Evolutionary conservation across 208 protist genomes (phyloP).

Genomic region (Trichomonas vaginalis): DNA sequence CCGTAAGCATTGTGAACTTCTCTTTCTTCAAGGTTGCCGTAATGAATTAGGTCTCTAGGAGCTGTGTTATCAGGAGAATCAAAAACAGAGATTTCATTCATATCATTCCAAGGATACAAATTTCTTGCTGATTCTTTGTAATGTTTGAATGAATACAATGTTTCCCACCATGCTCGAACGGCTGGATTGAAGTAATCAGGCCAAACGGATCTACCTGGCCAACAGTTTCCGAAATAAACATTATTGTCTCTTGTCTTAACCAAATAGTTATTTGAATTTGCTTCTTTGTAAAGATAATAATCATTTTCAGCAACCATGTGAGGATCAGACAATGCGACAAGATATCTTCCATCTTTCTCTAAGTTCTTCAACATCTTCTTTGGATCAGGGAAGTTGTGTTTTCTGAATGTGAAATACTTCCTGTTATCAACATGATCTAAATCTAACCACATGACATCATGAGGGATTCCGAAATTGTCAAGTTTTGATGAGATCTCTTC

Average conservation of each 20-base stretch:
- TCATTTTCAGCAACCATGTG: not conserved
- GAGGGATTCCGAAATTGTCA: constrained; percentile 17
- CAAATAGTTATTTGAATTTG: no score
- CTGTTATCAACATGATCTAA: constrained; percentile 95
- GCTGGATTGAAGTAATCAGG: constrained; percentile 70
- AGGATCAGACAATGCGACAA: not conserved
- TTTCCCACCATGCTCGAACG: constrained; percentile 45
- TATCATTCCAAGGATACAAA: constrained; percentile 95
- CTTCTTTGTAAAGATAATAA: not conserved
- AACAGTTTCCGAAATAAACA: constrained; percentile 80
- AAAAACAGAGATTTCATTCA: constrained; percentile 94
- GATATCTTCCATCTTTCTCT: not conserved
- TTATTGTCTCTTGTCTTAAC: constrained; percentile 27
- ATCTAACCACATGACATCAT: constrained; percentile 93
- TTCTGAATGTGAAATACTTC: constrained; percentile 48
- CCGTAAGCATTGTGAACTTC: constrained; percentile 92
- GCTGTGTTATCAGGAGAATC: constrained; percentile 53
- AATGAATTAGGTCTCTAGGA: constrained; percentile 57
- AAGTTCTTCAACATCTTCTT: not conserved
- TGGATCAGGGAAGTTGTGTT: not conserved
- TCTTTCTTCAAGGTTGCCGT: constrained; percentile 62
- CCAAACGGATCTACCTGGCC: constrained; percentile 75
- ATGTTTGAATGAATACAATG: constrained; percentile 14
- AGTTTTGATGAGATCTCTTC: constrained; percentile 25
- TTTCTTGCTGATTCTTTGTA: constrained; percentile 53